phyloP scores from a whole-genome alignment of 164 flowering plant species.

The Protea cynaroides region DNA sequence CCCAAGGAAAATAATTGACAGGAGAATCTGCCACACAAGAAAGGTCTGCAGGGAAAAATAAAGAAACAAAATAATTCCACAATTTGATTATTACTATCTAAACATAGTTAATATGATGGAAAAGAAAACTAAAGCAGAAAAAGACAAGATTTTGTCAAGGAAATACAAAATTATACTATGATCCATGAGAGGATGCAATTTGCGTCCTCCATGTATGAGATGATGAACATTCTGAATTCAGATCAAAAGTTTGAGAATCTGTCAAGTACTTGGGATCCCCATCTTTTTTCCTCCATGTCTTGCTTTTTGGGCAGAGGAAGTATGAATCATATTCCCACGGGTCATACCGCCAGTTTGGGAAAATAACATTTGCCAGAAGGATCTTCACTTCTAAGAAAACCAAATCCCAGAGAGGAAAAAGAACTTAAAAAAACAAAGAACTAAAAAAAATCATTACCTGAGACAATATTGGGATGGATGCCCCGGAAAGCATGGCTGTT shows the following conservation, averaged over 20 bases:
- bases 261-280: too few relatives aligned
- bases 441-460: constrained; percentile 42
- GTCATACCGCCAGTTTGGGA: background rate
- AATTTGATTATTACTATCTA: background rate
- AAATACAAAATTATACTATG: too few relatives aligned
- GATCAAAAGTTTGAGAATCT: too few relatives aligned
- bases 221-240: too few relatives aligned
- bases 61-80: constrained; percentile 4
- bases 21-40: constrained; percentile 92
- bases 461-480: constrained; percentile 88
- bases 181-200: too few relatives aligned
- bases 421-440: background rate
- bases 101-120: too few relatives aligned
- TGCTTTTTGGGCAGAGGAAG: too few relatives aligned
- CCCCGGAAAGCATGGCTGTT: constrained; percentile 93
- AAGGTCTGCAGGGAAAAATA: constrained; percentile 59
- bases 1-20: constrained; percentile 78
- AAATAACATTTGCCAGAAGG: too few relatives aligned
- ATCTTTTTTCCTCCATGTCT: too few relatives aligned
- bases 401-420: background rate
- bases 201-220: too few relatives aligned
- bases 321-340: too few relatives aligned
- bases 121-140: background rate
- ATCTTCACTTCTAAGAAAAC: too few relatives aligned
- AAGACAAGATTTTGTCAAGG: background rate